These are phyloP conservation scores for Globisporangium solare DNA, from an alignment of 352 stramenopile species.

Conservation along the genomic window DNA sequence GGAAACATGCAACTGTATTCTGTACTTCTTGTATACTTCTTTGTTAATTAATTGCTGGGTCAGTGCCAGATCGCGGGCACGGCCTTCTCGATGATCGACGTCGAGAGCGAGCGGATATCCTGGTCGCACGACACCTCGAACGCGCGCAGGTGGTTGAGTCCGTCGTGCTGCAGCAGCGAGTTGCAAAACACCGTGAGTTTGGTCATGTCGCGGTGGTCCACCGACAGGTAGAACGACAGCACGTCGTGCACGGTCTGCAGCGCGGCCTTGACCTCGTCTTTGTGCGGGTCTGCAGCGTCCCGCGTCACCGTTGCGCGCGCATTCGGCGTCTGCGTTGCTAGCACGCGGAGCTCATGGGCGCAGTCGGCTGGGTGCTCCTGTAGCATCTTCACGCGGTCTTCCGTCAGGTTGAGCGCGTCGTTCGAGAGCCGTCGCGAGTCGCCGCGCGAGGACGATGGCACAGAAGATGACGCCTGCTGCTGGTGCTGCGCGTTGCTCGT, in stretches of 20 bases:
- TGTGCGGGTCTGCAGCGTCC: slow-evolving; percentile 4
- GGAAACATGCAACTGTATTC: slow-evolving; percentile 22
- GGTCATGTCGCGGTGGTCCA: slow-evolving; percentile 68
- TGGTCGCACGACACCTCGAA: slow-evolving; percentile 48
- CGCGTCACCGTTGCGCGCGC: no score
- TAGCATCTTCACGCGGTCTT: slow-evolving; percentile 35
- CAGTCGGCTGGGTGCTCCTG: slow-evolving; percentile 61
- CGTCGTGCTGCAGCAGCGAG: slow-evolving; percentile 67
- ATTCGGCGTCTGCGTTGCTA: slow-evolving; percentile 14
- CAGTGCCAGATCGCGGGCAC: slow-evolving; percentile 80
- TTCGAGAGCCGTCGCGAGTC: slow-evolving; percentile 34
- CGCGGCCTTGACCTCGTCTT: slow-evolving; percentile 39
- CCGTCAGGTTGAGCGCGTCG: slow-evolving; percentile 20
- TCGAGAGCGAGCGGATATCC: slow-evolving; percentile 54
- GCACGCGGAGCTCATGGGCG: slow-evolving; percentile 43
- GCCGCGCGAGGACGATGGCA: slow-evolving; percentile 7
- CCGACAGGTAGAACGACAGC: slow-evolving; percentile 62
- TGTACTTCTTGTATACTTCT: not conserved
- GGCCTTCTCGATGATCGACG: slow-evolving; percentile 77
- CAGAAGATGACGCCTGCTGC: not conserved
- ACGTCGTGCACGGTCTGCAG: slow-evolving; percentile 67
- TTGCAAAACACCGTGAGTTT: slow-evolving; percentile 85
- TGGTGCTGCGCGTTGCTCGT: slow-evolving; percentile 21
- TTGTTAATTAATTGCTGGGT: slow-evolving; percentile 4
- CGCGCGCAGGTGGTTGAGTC: slow-evolving; percentile 54